phyloP scores from a whole-genome alignment of 73 alveolate species.

The Paraurostyla sp. region DNA sequence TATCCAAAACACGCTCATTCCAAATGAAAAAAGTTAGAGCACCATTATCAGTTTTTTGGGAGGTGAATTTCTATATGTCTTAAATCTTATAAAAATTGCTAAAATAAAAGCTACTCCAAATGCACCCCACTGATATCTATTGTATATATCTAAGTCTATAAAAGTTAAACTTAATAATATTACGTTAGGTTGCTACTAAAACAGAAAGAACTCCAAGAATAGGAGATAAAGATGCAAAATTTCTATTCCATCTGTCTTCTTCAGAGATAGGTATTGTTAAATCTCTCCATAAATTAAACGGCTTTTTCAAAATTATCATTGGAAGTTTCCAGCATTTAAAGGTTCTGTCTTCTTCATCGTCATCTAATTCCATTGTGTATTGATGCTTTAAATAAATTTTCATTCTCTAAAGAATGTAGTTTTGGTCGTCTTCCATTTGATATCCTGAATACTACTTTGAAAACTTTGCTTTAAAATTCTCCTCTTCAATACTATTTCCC shows the following conservation, averaged over 20 bases:
- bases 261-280: conserved; percentile 82
- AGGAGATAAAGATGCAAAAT: conserved; percentile 71
- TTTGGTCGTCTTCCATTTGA: conserved; percentile 20
- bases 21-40: conserved; percentile 67
- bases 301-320: conserved; percentile 66
- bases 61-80: conserved; percentile 28
- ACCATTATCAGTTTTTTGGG: conserved; percentile 5
- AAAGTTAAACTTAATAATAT: not conserved
- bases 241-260: conserved; percentile 74
- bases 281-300: conserved; percentile 81
- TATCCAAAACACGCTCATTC: conserved; percentile 87
- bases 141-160: conserved; percentile 10
- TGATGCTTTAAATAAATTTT: conserved; percentile 48
- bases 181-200: conserved; percentile 56
- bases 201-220: conserved; percentile 62
- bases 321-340: conserved; percentile 60
- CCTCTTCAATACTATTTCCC: not conserved
- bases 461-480: not conserved
- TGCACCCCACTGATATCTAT: not conserved
- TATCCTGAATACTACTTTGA: not conserved
- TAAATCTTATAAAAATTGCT: not conserved
- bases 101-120: not conserved
- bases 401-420: conserved; percentile 27
- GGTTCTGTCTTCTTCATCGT: conserved; percentile 63
- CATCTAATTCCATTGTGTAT: conserved; percentile 65